phyloP scores from a whole-genome alignment of 1,139 yeast species.

The Kodamaea fungicola region DNA sequence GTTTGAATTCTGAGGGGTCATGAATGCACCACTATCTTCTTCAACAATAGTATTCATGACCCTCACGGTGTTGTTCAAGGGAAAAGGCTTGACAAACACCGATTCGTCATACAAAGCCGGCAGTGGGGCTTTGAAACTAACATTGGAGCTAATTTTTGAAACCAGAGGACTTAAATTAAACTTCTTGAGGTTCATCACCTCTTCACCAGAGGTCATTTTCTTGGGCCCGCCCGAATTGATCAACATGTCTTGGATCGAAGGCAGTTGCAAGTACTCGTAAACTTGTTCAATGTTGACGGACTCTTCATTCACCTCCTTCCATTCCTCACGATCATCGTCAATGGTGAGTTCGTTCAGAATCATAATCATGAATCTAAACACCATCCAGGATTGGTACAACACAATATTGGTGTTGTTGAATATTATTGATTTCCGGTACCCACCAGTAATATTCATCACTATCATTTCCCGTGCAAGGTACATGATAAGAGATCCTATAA shows the following conservation, averaged over 20 bases:
- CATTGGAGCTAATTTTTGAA: not conserved
- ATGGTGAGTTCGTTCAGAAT: slow-evolving; percentile 9
- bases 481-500: slow-evolving; percentile 25
- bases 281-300: slow-evolving; percentile 4
- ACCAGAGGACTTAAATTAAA: slow-evolving; percentile 4
- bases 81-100: slow-evolving; percentile 13
- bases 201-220: too few species aligned
- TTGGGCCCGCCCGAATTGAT: too few species aligned
- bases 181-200: slow-evolving; percentile 4
- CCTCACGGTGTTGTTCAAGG: slow-evolving; percentile 8
- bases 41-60: slow-evolving; percentile 6
- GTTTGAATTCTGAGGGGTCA: not conserved
- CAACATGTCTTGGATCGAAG: slow-evolving; percentile 1
- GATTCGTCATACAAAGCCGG: not conserved
- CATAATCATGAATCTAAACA: slow-evolving; percentile 18
- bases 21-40: slow-evolving; percentile 4
- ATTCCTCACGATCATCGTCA: not conserved
- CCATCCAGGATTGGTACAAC: slow-evolving; percentile 28
- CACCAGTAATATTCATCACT: slow-evolving; percentile 19
- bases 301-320: too few species aligned
- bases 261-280: slow-evolving; percentile 5
- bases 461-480: slow-evolving; percentile 24
- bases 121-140: too few species aligned
- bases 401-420: slow-evolving; percentile 32
- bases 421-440: slow-evolving; percentile 24